Base-by-base conservation (phyloP, 331 rosid species). In the Quercus lobata region DNA sequence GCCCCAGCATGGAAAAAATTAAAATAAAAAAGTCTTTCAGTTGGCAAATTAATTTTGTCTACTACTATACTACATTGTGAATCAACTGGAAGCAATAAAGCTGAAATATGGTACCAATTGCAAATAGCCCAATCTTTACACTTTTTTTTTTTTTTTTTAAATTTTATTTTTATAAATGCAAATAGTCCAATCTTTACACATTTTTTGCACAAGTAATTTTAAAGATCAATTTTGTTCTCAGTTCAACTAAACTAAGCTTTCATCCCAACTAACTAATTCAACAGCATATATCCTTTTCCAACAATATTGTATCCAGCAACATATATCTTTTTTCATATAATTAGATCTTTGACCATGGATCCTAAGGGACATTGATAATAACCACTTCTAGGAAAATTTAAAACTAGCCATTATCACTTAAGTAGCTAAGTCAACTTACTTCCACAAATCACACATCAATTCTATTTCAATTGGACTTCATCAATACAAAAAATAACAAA, bases 1-100 rank as follows among this genome's bases (percentile, higher is more conserved):
- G 57, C 25, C 55, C 32, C 56, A 63, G 57, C 62, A 73, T 76
- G 32, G 70, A 79, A 65, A 54, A 46, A 18, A 74, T 73, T 14
- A 55, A 55, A 32, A 68, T 56, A 72, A 44, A 75, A 44, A 80
- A 52, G 11, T 24, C 34, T 56, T 17, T 56, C 76, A 27, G 11
- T 71, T 46, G 14, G 22, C 41, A 53, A 72, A 15, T 8, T 35
- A 27, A 57, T 46, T 12, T 46, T 30, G 37, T 19, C 49, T 46
- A 53, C 24, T 63, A 16, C 10, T 35, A 44, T 34, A 25, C 25
- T 12, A 71, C 41, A 65, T 46, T 54, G 22, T 27, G 22, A 34
- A 80, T 35, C 56, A 55, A 41, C 37, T 66, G 41, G 52, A 25
- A 35, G 12, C 24, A 5, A 68, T 32, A 12, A 68, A 19, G 72